Percentiles rank a stretch among this genome's conserved stretches.
Conservation (phyloP, 2,329 filamentous ascomycete species). For the Teratosphaeria nubilosa region DNA sequence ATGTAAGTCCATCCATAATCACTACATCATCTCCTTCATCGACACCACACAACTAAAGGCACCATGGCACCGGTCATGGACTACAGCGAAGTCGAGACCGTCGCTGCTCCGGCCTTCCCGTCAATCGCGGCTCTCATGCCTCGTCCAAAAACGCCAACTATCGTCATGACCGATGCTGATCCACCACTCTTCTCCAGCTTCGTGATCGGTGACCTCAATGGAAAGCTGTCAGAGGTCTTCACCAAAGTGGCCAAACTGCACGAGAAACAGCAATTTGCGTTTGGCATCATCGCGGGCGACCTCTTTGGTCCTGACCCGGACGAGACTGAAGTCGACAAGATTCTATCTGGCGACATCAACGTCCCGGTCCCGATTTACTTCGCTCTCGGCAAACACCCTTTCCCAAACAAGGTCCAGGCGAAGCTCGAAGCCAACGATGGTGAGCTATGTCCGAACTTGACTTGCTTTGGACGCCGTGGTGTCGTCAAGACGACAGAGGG, state of each 20-base stretch:
- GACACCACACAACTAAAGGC: background rate
- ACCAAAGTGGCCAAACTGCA: constrained; percentile 72
- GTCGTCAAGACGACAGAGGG: constrained; percentile 84
- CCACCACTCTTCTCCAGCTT: constrained; percentile 41
- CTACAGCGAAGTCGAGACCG: background rate
- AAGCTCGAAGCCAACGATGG: constrained; percentile 60
- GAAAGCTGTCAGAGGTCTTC: constrained; percentile 65
- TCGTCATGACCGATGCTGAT: background rate
- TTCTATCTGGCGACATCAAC: constrained; percentile 62
- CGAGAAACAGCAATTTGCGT: constrained; percentile 75
- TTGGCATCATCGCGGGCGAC: constrained; percentile 76
- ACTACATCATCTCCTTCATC: background rate
- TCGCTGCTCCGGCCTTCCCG: background rate
- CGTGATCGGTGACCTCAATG: constrained; percentile 74
- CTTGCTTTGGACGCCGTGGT: constrained; percentile 78
- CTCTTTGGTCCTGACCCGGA: constrained; percentile 59
- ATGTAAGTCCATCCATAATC: constrained; percentile 32
- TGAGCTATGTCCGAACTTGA: constrained; percentile 79
- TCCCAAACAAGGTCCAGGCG: constrained; percentile 61
- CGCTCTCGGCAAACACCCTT: constrained; percentile 60
- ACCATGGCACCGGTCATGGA: background rate
- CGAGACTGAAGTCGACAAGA: constrained; percentile 28
- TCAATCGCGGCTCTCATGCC: background rate
- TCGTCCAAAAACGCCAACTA: constrained; percentile 1
- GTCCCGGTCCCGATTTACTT: constrained; percentile 87